These are phyloP conservation scores for Sarcodon sp. DNA, from an alignment of 768 basidiomycete species.

Conservation along the genomic window DNA sequence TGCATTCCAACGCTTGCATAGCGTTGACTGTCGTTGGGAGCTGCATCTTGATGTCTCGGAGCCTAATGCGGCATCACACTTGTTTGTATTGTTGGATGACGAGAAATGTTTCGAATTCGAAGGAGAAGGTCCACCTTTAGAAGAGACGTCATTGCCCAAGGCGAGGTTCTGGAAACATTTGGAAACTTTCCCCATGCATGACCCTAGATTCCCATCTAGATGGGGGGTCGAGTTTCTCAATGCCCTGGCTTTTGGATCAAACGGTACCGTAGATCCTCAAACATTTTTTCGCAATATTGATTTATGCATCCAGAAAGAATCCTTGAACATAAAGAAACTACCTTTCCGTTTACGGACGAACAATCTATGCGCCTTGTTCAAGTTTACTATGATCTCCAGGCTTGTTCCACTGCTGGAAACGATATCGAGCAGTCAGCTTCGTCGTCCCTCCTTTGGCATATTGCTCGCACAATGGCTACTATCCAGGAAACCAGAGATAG, in stretches of 20 bases:
- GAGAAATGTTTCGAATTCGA: background rate
- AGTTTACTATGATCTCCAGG: constrained; percentile 10
- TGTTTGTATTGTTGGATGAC: background rate
- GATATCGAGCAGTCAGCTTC: constrained; percentile 3
- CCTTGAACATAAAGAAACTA: constrained; percentile 10
- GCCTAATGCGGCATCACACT: background rate
- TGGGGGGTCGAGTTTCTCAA: constrained; percentile 11
- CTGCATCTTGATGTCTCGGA: background rate
- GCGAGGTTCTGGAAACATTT: constrained; percentile 11
- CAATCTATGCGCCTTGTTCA: constrained; percentile 8
- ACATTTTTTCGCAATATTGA: background rate
- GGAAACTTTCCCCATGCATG: constrained; percentile 10
- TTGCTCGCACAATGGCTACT: constrained; percentile 9
- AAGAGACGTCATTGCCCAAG: constrained; percentile 23
- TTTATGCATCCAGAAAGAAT: constrained; percentile 7
- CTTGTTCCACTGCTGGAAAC: too few relatives aligned
- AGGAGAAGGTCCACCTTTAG: constrained; percentile 6
- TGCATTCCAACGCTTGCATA: constrained; percentile 1
- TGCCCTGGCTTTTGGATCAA: constrained; percentile 11
- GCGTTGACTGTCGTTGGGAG: background rate
- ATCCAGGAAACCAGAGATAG: constrained; percentile 6
- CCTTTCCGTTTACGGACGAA: constrained; percentile 12
- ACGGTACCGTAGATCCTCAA: constrained; percentile 5
- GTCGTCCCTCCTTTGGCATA: constrained; percentile 11
- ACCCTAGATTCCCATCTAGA: constrained; percentile 3